Evolutionary conservation across 2,329 filamentous ascomycete species (phyloP), one percentile per base, ranked within the genome.

Genomic region (Paecilomyces fulvus): DNA sequence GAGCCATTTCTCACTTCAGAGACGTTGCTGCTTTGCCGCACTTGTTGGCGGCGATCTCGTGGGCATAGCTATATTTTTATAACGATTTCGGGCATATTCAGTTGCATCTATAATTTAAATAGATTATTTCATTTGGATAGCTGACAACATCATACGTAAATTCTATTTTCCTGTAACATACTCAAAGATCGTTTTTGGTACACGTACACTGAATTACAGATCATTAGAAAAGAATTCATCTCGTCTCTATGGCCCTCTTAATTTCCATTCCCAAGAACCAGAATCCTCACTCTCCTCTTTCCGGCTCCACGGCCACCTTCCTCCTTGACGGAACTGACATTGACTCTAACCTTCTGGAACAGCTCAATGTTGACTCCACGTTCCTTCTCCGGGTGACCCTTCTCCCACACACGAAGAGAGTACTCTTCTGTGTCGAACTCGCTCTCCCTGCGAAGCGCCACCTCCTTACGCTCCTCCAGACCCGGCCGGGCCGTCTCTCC

Each of bases 241-340:
- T 9, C n/a, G 3, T 43, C 37, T 20, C 37, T 20, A 43, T 43
- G 14, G n/a, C 14, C 20, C 6, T 23, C 21, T 46, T 37, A 33
- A 6, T 53, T 46, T 14, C 25, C 58, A 55, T 65, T 63, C 23
- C 68, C 68, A 21, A 73, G 61, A 30, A 78, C 70, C 58, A 77
- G 63, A 54, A 78, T 73, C 30, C 76, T 66, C 9, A 78, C 75
- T 60, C 73, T 92, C 62, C 94, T 84, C 85, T 97, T 99, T 56
- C 94, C 94, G n/a, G 92, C 96, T 58, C 84, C 84, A 76, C 76
- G 71, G 20, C 73, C 71, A 43, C 71, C 73, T 60, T 95, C 90
- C 72, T 99, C 94, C 79, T 92, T 90, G 69, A 95, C 88, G 70
- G 97, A 95, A 65, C 85, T 89, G 61, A 99, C 91, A 69, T 86